These are phyloP conservation scores for Talaromyces ruber DNA, from an alignment of 495 filamentous ascomycete species.

Conservation along the genomic window DNA sequence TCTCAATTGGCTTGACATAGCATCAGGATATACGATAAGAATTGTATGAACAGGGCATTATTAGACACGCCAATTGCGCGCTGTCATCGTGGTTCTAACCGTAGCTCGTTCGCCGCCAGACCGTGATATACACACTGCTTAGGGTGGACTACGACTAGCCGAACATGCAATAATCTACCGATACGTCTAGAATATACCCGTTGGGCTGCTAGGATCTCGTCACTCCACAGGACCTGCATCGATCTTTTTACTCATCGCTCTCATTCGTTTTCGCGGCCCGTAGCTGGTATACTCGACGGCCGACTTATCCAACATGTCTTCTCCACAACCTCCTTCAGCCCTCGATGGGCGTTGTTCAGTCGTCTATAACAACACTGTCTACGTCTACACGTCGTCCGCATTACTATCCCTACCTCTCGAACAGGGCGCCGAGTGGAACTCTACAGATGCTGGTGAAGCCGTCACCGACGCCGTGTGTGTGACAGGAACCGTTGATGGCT, in stretches of 20 bases:
- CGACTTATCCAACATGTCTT: constrained; percentile 38
- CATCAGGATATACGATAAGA: not conserved
- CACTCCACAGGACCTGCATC: not conserved
- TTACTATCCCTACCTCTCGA: constrained; percentile 67
- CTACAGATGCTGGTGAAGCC: constrained; percentile 51
- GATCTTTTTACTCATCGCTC: not conserved
- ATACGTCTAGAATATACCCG: not conserved
- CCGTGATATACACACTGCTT: not conserved
- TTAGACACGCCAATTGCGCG: not conserved
- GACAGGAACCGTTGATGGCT: constrained; percentile 43
- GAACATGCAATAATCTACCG: constrained; percentile 3
- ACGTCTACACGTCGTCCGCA: constrained; percentile 66
- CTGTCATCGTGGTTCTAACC: not conserved
- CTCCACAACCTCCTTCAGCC: constrained; percentile 54
- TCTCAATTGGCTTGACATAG: not conserved
- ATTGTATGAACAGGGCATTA: not conserved
- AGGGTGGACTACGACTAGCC: not conserved
- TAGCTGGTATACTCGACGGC: not conserved
- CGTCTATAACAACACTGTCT: constrained; percentile 75
- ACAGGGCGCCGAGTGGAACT: constrained; percentile 62
- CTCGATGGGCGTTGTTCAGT: constrained; percentile 74
- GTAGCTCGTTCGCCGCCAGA: not conserved
- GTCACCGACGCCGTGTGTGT: constrained; percentile 76
- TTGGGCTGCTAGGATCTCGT: not conserved
- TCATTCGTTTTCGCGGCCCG: not conserved